Base-by-base conservation (phyloP, 73 alveolate species). In the Stentor roeselii region DNA sequence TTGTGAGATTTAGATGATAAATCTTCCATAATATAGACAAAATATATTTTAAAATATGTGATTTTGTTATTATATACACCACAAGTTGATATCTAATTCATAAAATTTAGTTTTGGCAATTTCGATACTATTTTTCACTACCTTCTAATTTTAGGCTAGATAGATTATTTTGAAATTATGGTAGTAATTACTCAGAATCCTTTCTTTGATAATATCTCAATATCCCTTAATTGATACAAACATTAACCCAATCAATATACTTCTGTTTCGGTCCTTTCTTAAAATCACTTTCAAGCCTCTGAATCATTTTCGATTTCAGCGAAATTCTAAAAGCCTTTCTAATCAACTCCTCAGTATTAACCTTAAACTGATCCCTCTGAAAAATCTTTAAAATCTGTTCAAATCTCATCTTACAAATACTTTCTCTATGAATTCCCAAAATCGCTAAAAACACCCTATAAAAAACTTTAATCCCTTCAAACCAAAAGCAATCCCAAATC, bases 381-480 rank as follows among this genome's bases (percentile, higher is more conserved):
- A 76, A 6, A 34, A 76, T n/a, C n/a, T 2, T 38, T 67, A 76
- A 36, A 15, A 38, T 21, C 14, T n/a, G 14, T 37, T 76, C 84
- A 76, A 76, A 76, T 14, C 67, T 76, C 6, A 6, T 50, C 6
- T 50, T 6, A 50, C 30, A 50, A 50, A 50, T 6, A 50, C 30
- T 11, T 50, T 67, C 34, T 30, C 21, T 67, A 27, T 21, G 37
- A 67, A 34, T 21, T 30, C 41, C 21, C 41, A 67, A 21, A 67
- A 67, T 14, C 14, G 41, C 37, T 67, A 67, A 2, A 1, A 21
- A 67, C 50, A 67, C 34, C 1, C 80, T n/a, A 67, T 67, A 67
- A 21, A 67, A 67, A 67, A 67, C 37, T 67, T 67, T 67, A 11
- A 40, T n/a, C 37, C 80, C 80, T 67, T 67, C 80, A 67, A 27